Conservation (phyloP, 371 early-diverging fungal species). For the Mucor piriformis region DNA sequence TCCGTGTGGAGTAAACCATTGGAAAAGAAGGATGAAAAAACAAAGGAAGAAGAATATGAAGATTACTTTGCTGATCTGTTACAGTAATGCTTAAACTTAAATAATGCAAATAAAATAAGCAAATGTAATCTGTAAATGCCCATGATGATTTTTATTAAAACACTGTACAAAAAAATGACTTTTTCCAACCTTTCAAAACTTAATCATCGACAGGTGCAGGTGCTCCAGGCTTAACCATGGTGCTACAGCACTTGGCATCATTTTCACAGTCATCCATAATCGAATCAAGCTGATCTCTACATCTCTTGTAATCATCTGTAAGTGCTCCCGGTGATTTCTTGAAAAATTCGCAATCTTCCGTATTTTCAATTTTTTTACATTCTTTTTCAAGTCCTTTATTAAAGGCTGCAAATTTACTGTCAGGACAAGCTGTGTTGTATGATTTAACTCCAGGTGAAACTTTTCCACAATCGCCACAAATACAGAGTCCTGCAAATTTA, state of each 20-base stretch:
- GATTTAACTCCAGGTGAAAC: background rate
- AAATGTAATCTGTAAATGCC: background rate
- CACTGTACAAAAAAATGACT: background rate
- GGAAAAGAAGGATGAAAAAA: conserved; percentile 38
- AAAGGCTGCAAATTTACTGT: background rate
- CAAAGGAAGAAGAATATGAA: conserved; percentile 50
- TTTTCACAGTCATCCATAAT: conserved; percentile 20
- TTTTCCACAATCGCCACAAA: conserved; percentile 2
- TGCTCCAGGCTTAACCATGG: background rate
- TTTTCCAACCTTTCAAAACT: background rate
- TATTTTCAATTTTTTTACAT: conserved; percentile 7
- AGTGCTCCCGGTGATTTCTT: conserved; percentile 2
- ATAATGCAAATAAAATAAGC: background rate
- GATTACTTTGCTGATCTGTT: conserved; percentile 54
- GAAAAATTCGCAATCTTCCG: conserved; percentile 21
- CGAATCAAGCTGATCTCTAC: conserved; percentile 14
- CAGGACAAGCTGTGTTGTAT: conserved; percentile 2
- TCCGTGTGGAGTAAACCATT: conserved; percentile 46
- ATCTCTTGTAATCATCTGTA: conserved; percentile 11
- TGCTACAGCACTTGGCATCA: background rate
- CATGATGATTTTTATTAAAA: background rate
- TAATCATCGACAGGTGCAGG: background rate
- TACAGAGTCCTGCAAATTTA: conserved; percentile 1
- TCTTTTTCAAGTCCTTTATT: background rate
- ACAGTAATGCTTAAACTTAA: conserved; percentile 23